Base-by-base conservation (phyloP, 371 early-diverging fungal genomes). In the Blakeslea trispora region DNA sequence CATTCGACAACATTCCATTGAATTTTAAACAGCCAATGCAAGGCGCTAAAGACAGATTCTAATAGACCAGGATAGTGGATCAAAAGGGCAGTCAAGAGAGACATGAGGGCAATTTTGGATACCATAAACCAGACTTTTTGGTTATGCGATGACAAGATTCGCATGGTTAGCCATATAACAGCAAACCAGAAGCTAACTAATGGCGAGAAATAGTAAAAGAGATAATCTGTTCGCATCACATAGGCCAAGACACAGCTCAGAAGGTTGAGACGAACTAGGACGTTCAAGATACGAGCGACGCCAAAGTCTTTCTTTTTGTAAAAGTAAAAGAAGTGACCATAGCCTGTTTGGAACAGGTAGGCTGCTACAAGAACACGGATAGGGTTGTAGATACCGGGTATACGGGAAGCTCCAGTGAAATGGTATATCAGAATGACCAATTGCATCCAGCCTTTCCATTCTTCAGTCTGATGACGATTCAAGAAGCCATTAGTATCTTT, bases 371-470 rank as follows among this genome's bases (percentile, higher is more conserved):
- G 66, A 39, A 85, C 66, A 14, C 90, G 85, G 14, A 90, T 83
- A 2, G 81, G 74, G 52, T 86, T 86, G 71, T 91, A 90, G 34
- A 91, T 82, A 1, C 76, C 79, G 6, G 84, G 46, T n/a, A 81
- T 72, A 19, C 66, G 65, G 3, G 88, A 88, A 0, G 87, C 89
- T 21, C 86, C 89, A 24, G 78, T 65, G 56, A 85, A 84, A 66
- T 90, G 90, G 64, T 89, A 89, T 18, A 85, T 68, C n/a, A 92
- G 70, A 37, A 92, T 88, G 21, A 83, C 69, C 11, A 90, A 61
- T 72, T 90, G 90, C 91, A 92, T 90, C 91, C 91, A 90, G 5
- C 92, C 92, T 61, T 89, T 90, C 92, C 91, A 92, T 71, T 92
- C 92, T 52, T 90, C 87, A 0, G 91, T 90, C 54, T 89, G 89